Percentiles rank a stretch among this genome's conserved stretches.
Evolutionary conservation across 2,329 filamentous ascomycete species (phyloP).

Genomic region (Ceratocystis albifundus): DNA sequence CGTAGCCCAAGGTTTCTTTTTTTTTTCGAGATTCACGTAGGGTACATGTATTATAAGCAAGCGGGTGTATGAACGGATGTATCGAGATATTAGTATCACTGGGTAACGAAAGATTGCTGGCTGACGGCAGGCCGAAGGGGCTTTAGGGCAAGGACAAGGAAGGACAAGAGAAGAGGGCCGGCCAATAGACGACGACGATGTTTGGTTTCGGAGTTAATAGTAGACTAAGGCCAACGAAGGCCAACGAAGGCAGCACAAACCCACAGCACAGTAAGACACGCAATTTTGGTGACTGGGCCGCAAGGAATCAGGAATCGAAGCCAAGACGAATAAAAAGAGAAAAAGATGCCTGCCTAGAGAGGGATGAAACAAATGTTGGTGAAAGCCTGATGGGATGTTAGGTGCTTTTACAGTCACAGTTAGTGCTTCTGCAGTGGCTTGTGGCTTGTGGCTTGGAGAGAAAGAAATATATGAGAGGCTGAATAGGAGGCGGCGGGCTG

Average conservation of each 20-base stretch:
- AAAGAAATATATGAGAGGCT: background rate
- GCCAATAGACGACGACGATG: no score
- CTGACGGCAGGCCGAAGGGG: background rate
- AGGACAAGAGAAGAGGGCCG: no score
- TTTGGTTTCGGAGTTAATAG: background rate
- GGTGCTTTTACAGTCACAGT: no score
- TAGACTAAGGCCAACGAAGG: no score
- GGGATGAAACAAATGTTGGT: background rate
- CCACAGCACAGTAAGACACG: background rate
- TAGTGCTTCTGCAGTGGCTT: background rate
- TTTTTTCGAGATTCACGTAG: background rate
- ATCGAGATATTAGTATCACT: background rate
- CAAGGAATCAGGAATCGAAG: background rate
- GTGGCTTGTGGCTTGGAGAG: no score
- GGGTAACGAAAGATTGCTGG: background rate
- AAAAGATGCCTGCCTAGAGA: background rate
- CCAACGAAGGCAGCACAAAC: background rate
- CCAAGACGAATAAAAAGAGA: slow-evolving; percentile 1
- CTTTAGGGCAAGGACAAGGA: background rate
- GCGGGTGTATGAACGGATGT: background rate
- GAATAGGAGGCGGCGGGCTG: background rate
- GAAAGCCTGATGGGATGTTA: background rate
- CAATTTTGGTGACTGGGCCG: background rate
- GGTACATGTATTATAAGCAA: background rate
- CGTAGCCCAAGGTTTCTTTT: background rate